These are phyloP conservation scores for Globisporangium barbulae DNA, from an alignment of 352 stramenopile genomes.

Conservation along the genomic window DNA sequence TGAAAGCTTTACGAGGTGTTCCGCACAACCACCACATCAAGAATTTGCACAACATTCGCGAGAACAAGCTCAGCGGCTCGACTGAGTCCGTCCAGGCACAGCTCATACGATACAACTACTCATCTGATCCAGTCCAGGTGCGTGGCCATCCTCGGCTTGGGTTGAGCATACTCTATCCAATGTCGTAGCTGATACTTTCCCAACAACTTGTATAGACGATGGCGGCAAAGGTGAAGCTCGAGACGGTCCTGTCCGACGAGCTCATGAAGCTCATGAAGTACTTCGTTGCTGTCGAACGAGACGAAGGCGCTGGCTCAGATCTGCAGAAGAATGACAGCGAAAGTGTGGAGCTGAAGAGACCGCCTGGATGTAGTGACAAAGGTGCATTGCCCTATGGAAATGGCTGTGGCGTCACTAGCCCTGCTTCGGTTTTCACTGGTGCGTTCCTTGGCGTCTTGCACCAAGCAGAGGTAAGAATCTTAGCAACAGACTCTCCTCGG, in stretches of 20 bases:
- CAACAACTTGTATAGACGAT: conserved; percentile 15
- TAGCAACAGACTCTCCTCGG: not conserved
- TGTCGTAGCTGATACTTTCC: not conserved
- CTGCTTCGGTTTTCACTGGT: conserved; percentile 41
- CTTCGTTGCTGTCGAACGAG: conserved; percentile 14
- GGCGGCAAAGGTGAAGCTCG: conserved; percentile 31
- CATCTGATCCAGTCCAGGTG: conserved; percentile 41
- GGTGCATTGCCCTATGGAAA: conserved; percentile 23
- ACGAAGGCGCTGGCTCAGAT: not conserved
- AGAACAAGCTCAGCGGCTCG: conserved; percentile 24
- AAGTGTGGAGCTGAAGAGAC: conserved; percentile 1
- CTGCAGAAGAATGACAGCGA: conserved; percentile 11
- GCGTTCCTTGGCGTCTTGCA: conserved; percentile 44
- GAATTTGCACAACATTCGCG: conserved; percentile 56
- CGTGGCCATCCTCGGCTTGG: not conserved
- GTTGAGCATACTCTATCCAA: not conserved
- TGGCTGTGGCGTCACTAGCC: conserved; percentile 29
- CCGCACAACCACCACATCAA: conserved; percentile 41
- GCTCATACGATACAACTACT: conserved; percentile 47
- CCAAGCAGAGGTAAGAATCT: conserved; percentile 35
- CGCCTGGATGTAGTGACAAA: not conserved
- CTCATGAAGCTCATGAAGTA: conserved; percentile 30
- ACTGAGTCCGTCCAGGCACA: conserved; percentile 24
- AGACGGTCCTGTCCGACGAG: conserved; percentile 24
- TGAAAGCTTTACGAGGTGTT: not conserved